These are phyloP conservation scores for Trichoderma lentiforme DNA, from an alignment of 2,329 filamentous ascomycete species.

Conservation along the genomic window DNA sequence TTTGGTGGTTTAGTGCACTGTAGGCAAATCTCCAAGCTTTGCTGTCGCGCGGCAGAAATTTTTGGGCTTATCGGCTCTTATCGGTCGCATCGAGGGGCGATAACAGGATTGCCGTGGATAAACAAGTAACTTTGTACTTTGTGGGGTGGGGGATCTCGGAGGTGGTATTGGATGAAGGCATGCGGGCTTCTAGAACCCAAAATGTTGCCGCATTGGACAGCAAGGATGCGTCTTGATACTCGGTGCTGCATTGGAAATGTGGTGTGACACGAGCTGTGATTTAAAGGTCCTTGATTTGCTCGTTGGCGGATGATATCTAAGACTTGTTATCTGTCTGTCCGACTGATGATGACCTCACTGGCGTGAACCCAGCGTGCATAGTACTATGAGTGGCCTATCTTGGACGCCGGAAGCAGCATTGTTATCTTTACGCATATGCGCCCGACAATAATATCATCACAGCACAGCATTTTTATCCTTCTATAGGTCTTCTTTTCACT, in stretches of 20 bases:
- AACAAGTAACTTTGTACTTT: neutral
- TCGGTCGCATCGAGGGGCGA: constrained; percentile 18
- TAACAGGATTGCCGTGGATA: constrained; percentile 13
- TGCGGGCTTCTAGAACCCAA: neutral
- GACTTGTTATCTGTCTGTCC: neutral
- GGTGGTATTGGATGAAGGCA: neutral
- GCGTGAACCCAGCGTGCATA: neutral
- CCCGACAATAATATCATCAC: neutral
- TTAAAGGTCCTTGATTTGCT: neutral
- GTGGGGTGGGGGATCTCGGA: neutral
- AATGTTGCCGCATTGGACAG: neutral
- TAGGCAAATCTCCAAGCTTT: neutral
- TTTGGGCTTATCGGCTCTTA: constrained; percentile 16
- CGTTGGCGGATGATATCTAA: neutral
- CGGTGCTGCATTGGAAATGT: neutral
- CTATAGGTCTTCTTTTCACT: neutral
- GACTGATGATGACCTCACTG: neutral
- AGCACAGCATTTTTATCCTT: neutral
- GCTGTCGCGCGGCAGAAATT: constrained; percentile 9
- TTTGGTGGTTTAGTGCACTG: neutral
- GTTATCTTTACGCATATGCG: neutral
- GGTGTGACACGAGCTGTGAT: neutral
- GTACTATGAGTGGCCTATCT: neutral
- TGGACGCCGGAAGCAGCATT: neutral
- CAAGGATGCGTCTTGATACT: neutral